Base-by-base conservation (phyloP, 352 stramenopile genomes). In the Phytophthora sojae region DNA sequence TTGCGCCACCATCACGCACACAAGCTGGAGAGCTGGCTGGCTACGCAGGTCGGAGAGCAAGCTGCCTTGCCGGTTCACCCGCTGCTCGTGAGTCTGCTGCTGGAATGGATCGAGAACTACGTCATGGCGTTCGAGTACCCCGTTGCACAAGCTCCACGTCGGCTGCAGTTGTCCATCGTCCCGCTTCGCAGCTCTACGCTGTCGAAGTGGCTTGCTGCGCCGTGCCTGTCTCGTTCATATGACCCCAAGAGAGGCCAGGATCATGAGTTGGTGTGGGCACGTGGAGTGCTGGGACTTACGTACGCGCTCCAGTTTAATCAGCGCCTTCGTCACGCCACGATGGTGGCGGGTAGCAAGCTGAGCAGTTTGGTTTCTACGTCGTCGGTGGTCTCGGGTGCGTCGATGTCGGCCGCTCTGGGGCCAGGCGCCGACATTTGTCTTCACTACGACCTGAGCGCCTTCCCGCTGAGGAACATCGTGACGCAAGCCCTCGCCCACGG, bases 41-140 rank as follows among this genome's bases (percentile, higher is more conserved):
- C 72, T 42, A 63, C 32, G 19, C 76, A 89, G 42, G 42, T 93
- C 21, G 74, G 78, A 56, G 71, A 80, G 11, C 65, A 82, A 23
- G 68, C 66, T 1, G 72, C 73, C 6, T 70, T 86, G 37, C 85
- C 85, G 6, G 62, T 91, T 21, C 83, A 91, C 39, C 81, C 85
- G 12, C 53, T 93, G 15, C 55, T 91, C 6, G 49, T 88, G 21
- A 89, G 73, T 47, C 39, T 93, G 1, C 53, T 90, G 32, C 56
- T 90, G 0, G 85, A 93, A 70, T 93, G 77, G 78, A 84, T 93
- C 57, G 85, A 93, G 60, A 93, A 93, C 51, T 93, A 93, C 60
- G 32, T 91, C 12, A 81, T 93, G 75, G 81, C 85, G 8, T 93
- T 93, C 32, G 85, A 93, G 58, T 93, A 93, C 37, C 83, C 85